These are phyloP conservation scores for Diaporthe sp. DNA, from an alignment of 2,329 filamentous ascomycete species.

Conservation along the genomic window DNA sequence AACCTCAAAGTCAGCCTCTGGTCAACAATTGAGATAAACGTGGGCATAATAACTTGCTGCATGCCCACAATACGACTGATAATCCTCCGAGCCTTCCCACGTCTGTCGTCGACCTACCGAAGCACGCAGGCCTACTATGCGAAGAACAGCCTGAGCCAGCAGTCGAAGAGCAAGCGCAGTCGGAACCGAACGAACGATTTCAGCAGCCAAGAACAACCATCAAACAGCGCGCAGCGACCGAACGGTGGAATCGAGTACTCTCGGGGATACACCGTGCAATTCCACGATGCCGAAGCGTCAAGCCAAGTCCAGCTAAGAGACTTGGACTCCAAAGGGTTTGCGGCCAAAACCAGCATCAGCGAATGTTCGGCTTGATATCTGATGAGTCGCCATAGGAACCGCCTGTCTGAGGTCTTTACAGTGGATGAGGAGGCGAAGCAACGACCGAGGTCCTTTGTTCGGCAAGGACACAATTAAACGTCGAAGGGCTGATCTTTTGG, in stretches of 20 bases:
- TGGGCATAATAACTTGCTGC: constrained; percentile 48
- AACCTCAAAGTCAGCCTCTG: constrained; percentile 44
- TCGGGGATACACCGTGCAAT: constrained; percentile 36
- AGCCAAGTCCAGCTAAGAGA: constrained; percentile 38
- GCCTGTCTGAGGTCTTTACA: constrained; percentile 32
- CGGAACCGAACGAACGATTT: constrained; percentile 10
- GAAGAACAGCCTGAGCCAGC: constrained; percentile 10
- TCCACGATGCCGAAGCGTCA: constrained; percentile 36
- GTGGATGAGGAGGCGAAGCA: constrained; percentile 17
- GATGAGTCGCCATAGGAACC: constrained; percentile 29
- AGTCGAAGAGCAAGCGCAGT: constrained; percentile 1
- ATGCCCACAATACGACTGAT: constrained; percentile 45
- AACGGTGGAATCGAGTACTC: constrained; percentile 34
- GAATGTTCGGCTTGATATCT: constrained; percentile 32
- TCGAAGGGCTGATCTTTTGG: neutral
- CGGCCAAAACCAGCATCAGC: constrained; percentile 32
- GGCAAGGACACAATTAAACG: neutral
- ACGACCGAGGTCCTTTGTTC: neutral
- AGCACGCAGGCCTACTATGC: constrained; percentile 24
- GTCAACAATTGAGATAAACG: constrained; percentile 48
- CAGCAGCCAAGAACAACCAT: neutral
- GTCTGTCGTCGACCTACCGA: constrained; percentile 27
- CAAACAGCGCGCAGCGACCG: neutral
- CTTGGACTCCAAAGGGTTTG: constrained; percentile 35
- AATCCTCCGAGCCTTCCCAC: constrained; percentile 43